Conservation (phyloP, 345 rosid species). For the Citropsis articulata region DNA sequence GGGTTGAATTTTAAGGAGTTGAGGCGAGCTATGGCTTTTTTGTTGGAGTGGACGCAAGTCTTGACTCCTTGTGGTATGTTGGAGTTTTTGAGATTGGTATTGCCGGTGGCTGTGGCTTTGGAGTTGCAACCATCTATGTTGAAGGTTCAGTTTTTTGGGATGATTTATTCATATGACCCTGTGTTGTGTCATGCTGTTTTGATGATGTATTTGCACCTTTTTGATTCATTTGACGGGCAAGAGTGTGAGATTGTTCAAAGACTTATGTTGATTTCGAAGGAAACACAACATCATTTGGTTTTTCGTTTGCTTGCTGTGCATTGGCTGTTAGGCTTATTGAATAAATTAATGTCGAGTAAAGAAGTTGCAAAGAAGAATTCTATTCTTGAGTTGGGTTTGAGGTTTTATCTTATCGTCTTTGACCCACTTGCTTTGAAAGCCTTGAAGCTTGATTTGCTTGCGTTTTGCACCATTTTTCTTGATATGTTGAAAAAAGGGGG, state of each 20-base stretch:
- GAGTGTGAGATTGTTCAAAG: slow-evolving; percentile 69
- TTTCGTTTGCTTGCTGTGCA: slow-evolving; percentile 83
- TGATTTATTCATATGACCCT: slow-evolving; percentile 85
- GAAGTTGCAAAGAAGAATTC: slow-evolving; percentile 53
- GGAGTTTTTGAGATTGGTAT: slow-evolving; percentile 78
- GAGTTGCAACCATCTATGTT: slow-evolving; percentile 90
- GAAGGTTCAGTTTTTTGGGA: slow-evolving; percentile 85
- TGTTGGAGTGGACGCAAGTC: slow-evolving; percentile 77
- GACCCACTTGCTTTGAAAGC: slow-evolving; percentile 91
- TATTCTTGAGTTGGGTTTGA: slow-evolving; percentile 53
- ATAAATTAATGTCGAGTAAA: slow-evolving; percentile 40
- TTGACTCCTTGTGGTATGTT: slow-evolving; percentile 79
- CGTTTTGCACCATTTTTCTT: slow-evolving; percentile 54
- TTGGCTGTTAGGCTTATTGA: slow-evolving; percentile 73
- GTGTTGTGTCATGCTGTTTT: slow-evolving; percentile 71
- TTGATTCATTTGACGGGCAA: slow-evolving; percentile 76
- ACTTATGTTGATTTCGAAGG: slow-evolving; percentile 61
- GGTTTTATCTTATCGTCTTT: slow-evolving; percentile 75
- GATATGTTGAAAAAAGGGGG: slow-evolving; percentile 33
- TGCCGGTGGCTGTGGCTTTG: slow-evolving; percentile 69
- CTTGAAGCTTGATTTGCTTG: slow-evolving; percentile 81
- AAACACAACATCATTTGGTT: slow-evolving; percentile 62
- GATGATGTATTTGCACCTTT: slow-evolving; percentile 53
- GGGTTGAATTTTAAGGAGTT: slow-evolving; percentile 85
- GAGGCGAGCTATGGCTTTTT: slow-evolving; percentile 81